These are phyloP conservation scores for Tubosaeta sp. DNA, from an alignment of 768 basidiomycete genomes.

Conservation along the genomic window DNA sequence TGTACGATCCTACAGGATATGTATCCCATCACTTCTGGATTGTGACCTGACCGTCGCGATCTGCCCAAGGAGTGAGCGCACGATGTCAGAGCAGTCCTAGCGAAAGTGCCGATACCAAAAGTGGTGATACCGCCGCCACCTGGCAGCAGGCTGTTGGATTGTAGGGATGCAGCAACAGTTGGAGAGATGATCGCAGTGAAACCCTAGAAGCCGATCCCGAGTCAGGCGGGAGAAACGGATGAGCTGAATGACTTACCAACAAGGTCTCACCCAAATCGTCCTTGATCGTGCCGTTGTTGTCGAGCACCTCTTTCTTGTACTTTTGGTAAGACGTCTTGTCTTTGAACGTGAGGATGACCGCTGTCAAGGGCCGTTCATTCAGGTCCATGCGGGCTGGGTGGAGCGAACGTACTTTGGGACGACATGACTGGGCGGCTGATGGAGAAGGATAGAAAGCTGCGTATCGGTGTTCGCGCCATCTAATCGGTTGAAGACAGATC, in stretches of 20 bases:
- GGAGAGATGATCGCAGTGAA: conserved; percentile 16
- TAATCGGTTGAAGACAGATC: too few relatives aligned
- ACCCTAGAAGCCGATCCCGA: conserved; percentile 3
- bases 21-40: neutral
- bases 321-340: conserved; percentile 2
- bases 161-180: neutral
- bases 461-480: too few relatives aligned
- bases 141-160: neutral
- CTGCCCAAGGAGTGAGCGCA: conserved; percentile 6
- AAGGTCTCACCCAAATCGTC: conserved; percentile 2
- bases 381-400: neutral
- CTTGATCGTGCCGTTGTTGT: conserved; percentile 5
- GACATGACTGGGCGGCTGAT: conserved; percentile 4
- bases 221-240: neutral
- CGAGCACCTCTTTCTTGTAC: conserved; percentile 6
- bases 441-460: too few relatives aligned
- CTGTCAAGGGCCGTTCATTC: conserved; percentile 1
- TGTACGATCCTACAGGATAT: too few relatives aligned
- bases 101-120: conserved; percentile 8
- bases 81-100: neutral
- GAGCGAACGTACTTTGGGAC: conserved; percentile 15
- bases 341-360: conserved; percentile 9
- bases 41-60: conserved; percentile 7
- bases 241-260: neutral
- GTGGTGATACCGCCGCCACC: conserved; percentile 2